Percentiles rank a stretch among this genome's conserved stretches.
phyloP scores from a whole-genome alignment of 306 rosid genomes.

The Lathyrus oleraceus region DNA sequence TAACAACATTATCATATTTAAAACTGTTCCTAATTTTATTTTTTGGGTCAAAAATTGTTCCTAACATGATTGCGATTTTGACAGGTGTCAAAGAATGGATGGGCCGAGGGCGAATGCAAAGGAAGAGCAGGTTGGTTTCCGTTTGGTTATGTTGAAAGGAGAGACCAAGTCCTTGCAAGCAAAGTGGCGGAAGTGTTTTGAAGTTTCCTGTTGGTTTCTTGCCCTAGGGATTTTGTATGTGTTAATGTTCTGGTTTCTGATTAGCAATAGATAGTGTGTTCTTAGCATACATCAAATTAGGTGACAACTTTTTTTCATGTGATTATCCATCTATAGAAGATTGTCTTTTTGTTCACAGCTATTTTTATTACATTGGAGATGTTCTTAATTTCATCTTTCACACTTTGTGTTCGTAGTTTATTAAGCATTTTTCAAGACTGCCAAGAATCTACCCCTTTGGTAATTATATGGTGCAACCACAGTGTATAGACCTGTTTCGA shows the following conservation, averaged over 20 bases:
- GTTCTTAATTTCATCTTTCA: constrained; percentile 12
- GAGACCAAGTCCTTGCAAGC: constrained; percentile 91
- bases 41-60: constrained; percentile 1
- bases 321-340: constrained; percentile 34
- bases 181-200: constrained; percentile 93
- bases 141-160: constrained; percentile 81
- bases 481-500: constrained; percentile 2
- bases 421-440: constrained; percentile 1
- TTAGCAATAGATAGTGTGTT: constrained; percentile 37
- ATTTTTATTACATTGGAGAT: constrained; percentile 14
- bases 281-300: constrained; percentile 37
- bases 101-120: constrained; percentile 99
- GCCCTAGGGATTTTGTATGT: constrained; percentile 45
- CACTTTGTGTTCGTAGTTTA: not conserved
- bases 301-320: constrained; percentile 17
- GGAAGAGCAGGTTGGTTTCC: constrained; percentile 99
- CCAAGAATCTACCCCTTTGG: not conserved
- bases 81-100: constrained; percentile 88
- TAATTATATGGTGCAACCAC: not conserved
- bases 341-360: constrained; percentile 4
- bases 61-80: constrained; percentile 16
- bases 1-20: not conserved
- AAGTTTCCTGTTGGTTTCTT: constrained; percentile 41
- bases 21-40: constrained; percentile 5
- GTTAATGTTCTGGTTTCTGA: constrained; percentile 39